Conservation (phyloP, 495 filamentous ascomycete species). For the Neurospora pannonica region DNA sequence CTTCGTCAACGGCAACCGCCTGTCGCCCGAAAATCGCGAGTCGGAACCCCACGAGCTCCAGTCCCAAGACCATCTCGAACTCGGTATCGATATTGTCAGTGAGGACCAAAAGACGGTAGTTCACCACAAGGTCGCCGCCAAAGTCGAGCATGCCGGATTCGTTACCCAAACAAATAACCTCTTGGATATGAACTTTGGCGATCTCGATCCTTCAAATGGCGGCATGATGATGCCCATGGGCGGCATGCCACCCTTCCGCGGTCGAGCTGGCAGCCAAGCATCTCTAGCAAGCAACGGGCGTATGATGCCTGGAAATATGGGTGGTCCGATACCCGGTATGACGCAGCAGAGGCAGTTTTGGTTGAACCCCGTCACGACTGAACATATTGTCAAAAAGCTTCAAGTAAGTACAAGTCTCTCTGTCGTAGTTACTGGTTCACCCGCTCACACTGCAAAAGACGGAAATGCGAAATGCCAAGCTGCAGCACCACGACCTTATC, state of each 20-base stretch:
- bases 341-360: conserved; percentile 49
- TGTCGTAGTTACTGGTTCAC: neutral
- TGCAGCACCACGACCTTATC: conserved; percentile 75
- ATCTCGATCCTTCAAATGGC: conserved; percentile 67
- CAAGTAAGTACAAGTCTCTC: conserved; percentile 52
- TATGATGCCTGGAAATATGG: conserved; percentile 45
- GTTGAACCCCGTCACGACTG: conserved; percentile 81
- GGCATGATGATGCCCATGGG: conserved; percentile 52
- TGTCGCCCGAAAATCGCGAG: conserved; percentile 88
- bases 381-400: conserved; percentile 88
- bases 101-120: conserved; percentile 97
- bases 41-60: conserved; percentile 89
- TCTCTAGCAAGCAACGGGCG: conserved; percentile 54
- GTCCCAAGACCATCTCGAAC: conserved; percentile 77
- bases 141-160: conserved; percentile 88
- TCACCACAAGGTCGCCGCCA: conserved; percentile 94
- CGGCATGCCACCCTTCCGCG: conserved; percentile 44
- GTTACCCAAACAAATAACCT: conserved; percentile 57
- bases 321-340: conserved; percentile 43
- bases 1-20: conserved; percentile 85
- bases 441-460: conserved; percentile 39
- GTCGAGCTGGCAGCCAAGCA: conserved; percentile 61
- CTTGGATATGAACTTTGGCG: conserved; percentile 81
- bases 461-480: conserved; percentile 79
- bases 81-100: conserved; percentile 96